Evolutionary conservation across 345 rosid species (phyloP).

Genomic region (Lepidium sativum): DNA sequence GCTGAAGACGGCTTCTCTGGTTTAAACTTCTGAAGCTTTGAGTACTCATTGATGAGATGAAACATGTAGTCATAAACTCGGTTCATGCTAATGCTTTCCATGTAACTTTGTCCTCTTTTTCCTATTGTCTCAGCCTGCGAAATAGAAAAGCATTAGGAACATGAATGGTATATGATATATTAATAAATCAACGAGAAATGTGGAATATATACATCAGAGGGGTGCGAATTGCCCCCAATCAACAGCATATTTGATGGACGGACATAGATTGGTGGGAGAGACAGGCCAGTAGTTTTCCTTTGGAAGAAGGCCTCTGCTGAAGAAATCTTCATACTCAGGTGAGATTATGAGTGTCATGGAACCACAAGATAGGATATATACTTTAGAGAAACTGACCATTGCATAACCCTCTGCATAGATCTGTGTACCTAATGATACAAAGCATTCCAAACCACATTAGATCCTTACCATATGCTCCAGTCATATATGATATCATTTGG

Average conservation of each 20-base stretch:
- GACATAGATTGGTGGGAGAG: constrained; percentile 51
- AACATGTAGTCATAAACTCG: constrained; percentile 78
- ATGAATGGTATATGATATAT: not conserved
- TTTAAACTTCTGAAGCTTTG: constrained; percentile 68
- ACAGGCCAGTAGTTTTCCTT: constrained; percentile 74
- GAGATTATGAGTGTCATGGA: constrained; percentile 69
- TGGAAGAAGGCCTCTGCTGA: constrained; percentile 74
- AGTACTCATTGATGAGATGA: constrained; percentile 65
- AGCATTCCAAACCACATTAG: constrained; percentile 1
- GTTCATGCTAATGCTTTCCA: constrained; percentile 66
- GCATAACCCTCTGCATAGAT: constrained; percentile 96
- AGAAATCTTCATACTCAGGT: constrained; percentile 83
- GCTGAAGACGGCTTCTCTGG: constrained; percentile 67
- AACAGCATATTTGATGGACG: constrained; percentile 63
- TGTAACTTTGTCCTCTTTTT: constrained; percentile 59
- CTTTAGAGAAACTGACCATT: constrained; percentile 92
- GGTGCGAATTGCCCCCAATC: constrained; percentile 82
- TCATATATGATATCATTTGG: not conserved
- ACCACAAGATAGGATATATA: constrained; percentile 86
- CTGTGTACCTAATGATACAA: constrained; percentile 52
- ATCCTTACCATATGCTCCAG: not conserved
- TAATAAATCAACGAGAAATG: not conserved
- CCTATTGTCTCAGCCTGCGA: constrained; percentile 70
- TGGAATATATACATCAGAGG: constrained; percentile 39
- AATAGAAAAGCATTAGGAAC: not conserved